phyloP scores from a whole-genome alignment of 2,329 filamentous ascomycete species.

The Aspergillus neoniger region DNA sequence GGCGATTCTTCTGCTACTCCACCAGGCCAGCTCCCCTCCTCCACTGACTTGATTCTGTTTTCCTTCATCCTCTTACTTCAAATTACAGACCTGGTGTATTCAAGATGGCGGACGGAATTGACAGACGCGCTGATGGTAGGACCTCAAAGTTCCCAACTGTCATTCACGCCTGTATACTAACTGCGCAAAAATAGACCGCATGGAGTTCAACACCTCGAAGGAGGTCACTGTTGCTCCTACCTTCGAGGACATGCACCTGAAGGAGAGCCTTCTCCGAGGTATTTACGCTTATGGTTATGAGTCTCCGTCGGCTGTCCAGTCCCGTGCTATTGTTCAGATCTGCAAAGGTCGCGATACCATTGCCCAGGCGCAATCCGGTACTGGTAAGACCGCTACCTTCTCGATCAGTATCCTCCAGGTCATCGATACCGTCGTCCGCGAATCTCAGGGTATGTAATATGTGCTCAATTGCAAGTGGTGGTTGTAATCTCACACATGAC shows the following conservation, averaged over 20 bases:
- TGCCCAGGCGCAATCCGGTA: constrained; percentile 95
- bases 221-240: constrained; percentile 92
- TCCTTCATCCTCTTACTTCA: constrained; percentile 3
- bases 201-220: constrained; percentile 98
- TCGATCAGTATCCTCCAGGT: constrained; percentile 95
- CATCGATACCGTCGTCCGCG: constrained; percentile 88
- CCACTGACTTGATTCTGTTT: not conserved
- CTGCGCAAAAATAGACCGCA: constrained; percentile 64
- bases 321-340: constrained; percentile 95
- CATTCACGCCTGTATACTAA: constrained; percentile 26
- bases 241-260: constrained; percentile 94
- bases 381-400: constrained; percentile 95
- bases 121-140: constrained; percentile 78
- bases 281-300: constrained; percentile 99
- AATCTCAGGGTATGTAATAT: constrained; percentile 67
- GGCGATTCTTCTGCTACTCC: constrained; percentile 8
- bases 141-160: not conserved
- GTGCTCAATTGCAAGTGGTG: not conserved
- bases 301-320: constrained; percentile 95
- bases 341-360: constrained; percentile 99
- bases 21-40: constrained; percentile 6
- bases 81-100: constrained; percentile 15
- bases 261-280: constrained; percentile 93
- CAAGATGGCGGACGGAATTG: constrained; percentile 89
- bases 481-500: constrained; percentile 6